These are phyloP conservation scores for Saksenaea vasiformis DNA, from an alignment of 371 early-diverging fungal species.

Conservation along the genomic window DNA sequence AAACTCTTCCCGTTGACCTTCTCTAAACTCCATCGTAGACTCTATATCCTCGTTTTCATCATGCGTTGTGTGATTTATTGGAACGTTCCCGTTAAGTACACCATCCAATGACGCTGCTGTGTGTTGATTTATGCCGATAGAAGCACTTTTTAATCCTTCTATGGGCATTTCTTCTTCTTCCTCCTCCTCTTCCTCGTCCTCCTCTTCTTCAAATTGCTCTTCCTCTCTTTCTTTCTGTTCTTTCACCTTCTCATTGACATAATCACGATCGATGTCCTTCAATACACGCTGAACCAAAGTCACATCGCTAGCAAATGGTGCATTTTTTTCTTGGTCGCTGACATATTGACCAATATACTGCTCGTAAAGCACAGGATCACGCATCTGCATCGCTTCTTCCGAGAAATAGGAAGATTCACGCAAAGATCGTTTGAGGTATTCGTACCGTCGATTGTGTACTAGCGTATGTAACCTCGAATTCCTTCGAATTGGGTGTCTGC, in stretches of 20 bases:
- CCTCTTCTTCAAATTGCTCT: conserved; percentile 54
- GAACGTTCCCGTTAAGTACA: background rate
- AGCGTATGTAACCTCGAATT: conserved; percentile 21
- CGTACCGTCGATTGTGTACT: conserved; percentile 45
- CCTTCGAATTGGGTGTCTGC: conserved; percentile 4
- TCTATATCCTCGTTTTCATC: conserved; percentile 5
- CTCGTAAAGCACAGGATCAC: conserved; percentile 50
- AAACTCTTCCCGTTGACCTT: conserved; percentile 40
- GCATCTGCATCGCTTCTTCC: conserved; percentile 46
- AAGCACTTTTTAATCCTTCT: background rate
- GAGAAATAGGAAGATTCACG: conserved; percentile 44
- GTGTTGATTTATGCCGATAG: no score
- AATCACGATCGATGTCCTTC: conserved; percentile 41
- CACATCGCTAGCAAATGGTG: conserved; percentile 41
- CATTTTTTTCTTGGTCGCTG: conserved; percentile 27
- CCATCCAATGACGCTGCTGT: background rate
- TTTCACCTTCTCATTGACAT: conserved; percentile 33
- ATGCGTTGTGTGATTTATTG: background rate
- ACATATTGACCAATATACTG: conserved; percentile 50
- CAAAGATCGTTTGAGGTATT: conserved; percentile 37
- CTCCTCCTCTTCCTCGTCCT: conserved; percentile 42
- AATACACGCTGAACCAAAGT: conserved; percentile 45
- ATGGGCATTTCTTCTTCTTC: conserved; percentile 11
- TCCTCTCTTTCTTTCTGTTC: conserved; percentile 34
- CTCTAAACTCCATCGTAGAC: conserved; percentile 17